Evolutionary conservation across 352 stramenopile species (phyloP), one percentile per base, ranked within the genome.

Genomic region (Phytophthora pinifolia): DNA sequence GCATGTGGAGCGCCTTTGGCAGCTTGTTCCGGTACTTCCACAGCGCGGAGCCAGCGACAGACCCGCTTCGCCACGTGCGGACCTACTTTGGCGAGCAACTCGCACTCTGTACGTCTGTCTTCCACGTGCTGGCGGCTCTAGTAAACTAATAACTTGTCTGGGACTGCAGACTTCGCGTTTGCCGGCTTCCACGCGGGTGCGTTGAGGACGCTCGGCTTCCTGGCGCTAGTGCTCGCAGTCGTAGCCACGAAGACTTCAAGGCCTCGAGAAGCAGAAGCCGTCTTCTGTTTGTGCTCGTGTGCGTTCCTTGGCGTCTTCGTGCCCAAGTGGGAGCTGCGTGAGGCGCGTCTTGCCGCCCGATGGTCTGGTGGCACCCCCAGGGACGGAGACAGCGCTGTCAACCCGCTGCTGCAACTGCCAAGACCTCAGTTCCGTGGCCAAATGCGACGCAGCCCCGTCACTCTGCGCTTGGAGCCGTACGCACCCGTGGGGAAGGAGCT

Each of bases 21-120:
- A 52, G 72, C 9, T 32, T 48, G 9, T 50, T 54, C 14, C 33
- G n/a, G 14, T 41, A 33, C 30, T 47, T 44, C 9, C 14, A 32
- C n/a, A 31, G 33, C 14, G 33, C 27, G 8, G 37, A 43, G 27
- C 32, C 74, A 2, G 45, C 71, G 31, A 60, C 53, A 33, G 76
- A 90, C 46, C 75, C 76, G 9, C 53, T 88, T 6, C 20, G 65
- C 9, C 70, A 86, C 50, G 59, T 92, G 5, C 78, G 78, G 44
- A 86, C 88, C 64, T 92, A 92, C 64, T 92, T 92, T 54, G 83
- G 83, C 34, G 83, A 92, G 52, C 73, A 92, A 34, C 55, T 92
- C 32, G 83, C 78, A 15, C 57, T 92, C 5, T 92, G 83, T 92
- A 72, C 33, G n/a, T n/a, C n/a, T n/a, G n/a, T n/a, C n/a, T n/a